phyloP scores from a whole-genome alignment of 371 early-diverging fungal species.

The Mucor indicus region DNA sequence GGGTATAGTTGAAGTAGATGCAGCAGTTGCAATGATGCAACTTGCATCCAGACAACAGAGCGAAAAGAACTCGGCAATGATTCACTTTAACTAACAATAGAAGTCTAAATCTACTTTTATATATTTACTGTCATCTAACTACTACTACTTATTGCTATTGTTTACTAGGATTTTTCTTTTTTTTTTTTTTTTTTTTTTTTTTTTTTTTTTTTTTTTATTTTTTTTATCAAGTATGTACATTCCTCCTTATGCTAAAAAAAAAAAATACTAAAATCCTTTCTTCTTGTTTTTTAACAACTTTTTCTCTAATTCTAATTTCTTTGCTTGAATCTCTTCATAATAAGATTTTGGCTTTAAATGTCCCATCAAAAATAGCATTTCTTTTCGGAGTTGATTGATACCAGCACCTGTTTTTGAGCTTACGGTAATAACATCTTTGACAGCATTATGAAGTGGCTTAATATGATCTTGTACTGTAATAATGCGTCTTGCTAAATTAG shows the following conservation, averaged over 20 bases:
- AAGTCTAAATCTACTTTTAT: background rate
- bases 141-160: too few relatives aligned
- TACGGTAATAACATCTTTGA: constrained; percentile 50
- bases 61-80: too few relatives aligned
- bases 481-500: constrained; percentile 60
- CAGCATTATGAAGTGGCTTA: constrained; percentile 42
- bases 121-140: too few relatives aligned
- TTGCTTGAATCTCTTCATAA: constrained; percentile 19
- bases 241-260: background rate
- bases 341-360: constrained; percentile 27
- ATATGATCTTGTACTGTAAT: constrained; percentile 36
- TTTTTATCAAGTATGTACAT: background rate
- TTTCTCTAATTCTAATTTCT: constrained; percentile 1
- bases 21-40: constrained; percentile 17
- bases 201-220: constrained; percentile 3
- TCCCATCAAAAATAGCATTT: constrained; percentile 47
- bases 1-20: constrained; percentile 8
- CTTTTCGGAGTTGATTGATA: constrained; percentile 58
- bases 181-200: constrained; percentile 2
- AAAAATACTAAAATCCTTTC: background rate
- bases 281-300: too few relatives aligned
- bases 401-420: constrained; percentile 58
- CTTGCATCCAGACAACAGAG: too few relatives aligned
- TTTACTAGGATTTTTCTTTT: background rate
- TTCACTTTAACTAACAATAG: background rate